A percentile compares a stretch with the other conserved stretches of the same genome.
Conservation (phyloP, 2,329 filamentous ascomycete genomes). For the Colletotrichum sp. region DNA sequence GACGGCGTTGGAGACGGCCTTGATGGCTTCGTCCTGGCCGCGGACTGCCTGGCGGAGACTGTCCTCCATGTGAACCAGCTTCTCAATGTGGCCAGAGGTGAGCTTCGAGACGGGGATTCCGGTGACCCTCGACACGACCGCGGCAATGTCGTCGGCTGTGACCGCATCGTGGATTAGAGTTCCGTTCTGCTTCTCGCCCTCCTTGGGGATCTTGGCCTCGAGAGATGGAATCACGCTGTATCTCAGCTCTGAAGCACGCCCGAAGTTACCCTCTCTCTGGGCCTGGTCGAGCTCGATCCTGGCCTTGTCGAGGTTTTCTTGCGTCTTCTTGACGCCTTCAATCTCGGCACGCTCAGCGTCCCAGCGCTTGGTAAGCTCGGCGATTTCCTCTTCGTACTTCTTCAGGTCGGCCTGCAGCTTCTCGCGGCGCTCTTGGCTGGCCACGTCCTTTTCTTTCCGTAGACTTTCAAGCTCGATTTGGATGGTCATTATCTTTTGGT, state of each 20-base stretch:
- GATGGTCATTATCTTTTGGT: conserved; percentile 95
- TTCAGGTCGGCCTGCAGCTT: conserved; percentile 82
- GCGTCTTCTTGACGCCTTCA: conserved; percentile 83
- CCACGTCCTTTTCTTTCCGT: conserved; percentile 90
- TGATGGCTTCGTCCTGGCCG: conserved; percentile 92
- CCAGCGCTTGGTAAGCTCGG: conserved; percentile 82
- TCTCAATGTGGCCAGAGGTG: conserved; percentile 92
- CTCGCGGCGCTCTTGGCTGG: conserved; percentile 85
- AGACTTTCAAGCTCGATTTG: conserved; percentile 96
- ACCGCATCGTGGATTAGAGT: conserved; percentile 90
- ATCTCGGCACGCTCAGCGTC: conserved; percentile 88
- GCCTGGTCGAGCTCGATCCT: conserved; percentile 86
- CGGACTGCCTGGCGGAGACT: conserved; percentile 82
- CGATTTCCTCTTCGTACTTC: conserved; percentile 76
- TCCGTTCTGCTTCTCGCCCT: conserved; percentile 59
- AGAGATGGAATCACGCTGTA: conserved; percentile 87
- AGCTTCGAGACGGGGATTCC: conserved; percentile 93
- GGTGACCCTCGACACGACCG: conserved; percentile 88
- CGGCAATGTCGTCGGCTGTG: conserved; percentile 92
- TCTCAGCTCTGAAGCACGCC: conserved; percentile 84
- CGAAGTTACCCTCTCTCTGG: conserved; percentile 88
- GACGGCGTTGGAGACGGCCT: conserved; percentile 90
- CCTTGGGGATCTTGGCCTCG: conserved; percentile 79
- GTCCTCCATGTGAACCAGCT: conserved; percentile 95
- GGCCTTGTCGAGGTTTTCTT: conserved; percentile 87